Percentiles rank a stretch among this genome's conserved stretches.
phyloP scores from a whole-genome alignment of 768 basidiomycete species.

The Multifurca ochricompacta region DNA sequence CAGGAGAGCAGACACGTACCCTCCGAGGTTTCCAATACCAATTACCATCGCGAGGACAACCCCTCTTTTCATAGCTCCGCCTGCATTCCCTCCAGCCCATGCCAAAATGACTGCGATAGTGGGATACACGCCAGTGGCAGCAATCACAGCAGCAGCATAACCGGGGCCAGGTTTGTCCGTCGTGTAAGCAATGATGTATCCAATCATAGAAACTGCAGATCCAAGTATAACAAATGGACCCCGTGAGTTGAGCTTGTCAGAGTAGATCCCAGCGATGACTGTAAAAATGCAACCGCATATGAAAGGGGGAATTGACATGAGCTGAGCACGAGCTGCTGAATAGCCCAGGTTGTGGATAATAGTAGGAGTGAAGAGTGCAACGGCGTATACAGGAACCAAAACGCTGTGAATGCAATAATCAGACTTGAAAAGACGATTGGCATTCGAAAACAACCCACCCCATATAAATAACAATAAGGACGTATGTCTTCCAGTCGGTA shows the following conservation, averaged over 20 bases:
- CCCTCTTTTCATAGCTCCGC: conserved; percentile 47
- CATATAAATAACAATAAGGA: conserved; percentile 30
- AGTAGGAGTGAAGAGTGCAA: conserved; percentile 32
- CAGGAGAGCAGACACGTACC: conserved; percentile 32
- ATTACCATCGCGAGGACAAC: conserved; percentile 47
- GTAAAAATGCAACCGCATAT: conserved; percentile 27
- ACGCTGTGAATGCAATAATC: conserved; percentile 25
- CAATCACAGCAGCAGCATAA: conserved; percentile 43
- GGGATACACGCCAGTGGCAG: conserved; percentile 46
- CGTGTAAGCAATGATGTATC: conserved; percentile 43
- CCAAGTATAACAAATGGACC: conserved; percentile 44
- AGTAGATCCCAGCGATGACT: conserved; percentile 27
- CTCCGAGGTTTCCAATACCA: conserved; percentile 49
- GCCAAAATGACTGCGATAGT: conserved; percentile 41
- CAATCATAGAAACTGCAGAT: conserved; percentile 38
- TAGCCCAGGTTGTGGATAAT: conserved; percentile 37
- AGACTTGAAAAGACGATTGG: neutral
- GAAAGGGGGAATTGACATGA: conserved; percentile 33
- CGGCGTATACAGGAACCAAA: conserved; percentile 39
- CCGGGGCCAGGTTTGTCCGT: conserved; percentile 26
- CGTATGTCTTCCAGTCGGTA: conserved; percentile 28
- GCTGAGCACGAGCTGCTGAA: conserved; percentile 36
- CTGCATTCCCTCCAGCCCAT: conserved; percentile 49
- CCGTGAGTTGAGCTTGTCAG: conserved; percentile 33
- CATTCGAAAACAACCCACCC: conserved; percentile 23